Percentiles rank a stretch among this genome's conserved stretches.
These are phyloP conservation scores for Yamadazyma philogaea DNA, from an alignment of 805 yeast species.

Conservation along the genomic window DNA sequence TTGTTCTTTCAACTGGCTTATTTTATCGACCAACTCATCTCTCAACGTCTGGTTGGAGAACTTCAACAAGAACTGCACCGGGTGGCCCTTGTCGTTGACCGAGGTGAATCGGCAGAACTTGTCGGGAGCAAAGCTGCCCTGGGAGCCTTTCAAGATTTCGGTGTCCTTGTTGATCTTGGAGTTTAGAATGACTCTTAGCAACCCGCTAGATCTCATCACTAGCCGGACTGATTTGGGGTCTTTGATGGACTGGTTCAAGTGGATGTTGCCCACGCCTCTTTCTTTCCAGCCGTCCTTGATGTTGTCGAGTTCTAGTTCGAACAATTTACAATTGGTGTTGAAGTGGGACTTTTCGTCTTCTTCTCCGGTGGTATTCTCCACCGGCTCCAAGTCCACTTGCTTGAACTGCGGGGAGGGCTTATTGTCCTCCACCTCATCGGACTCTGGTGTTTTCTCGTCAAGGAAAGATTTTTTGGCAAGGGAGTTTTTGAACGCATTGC, in stretches of 20 bases:
- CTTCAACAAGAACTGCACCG: conserved; percentile 80
- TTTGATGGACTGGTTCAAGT: conserved; percentile 54
- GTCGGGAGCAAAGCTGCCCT: conserved; percentile 78
- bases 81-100: conserved; percentile 52
- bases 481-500: conserved; percentile 55
- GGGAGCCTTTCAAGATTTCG: conserved; percentile 73
- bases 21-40: conserved; percentile 51
- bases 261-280: conserved; percentile 86
- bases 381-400: conserved; percentile 41
- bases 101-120: conserved; percentile 77
- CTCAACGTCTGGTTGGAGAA: conserved; percentile 63
- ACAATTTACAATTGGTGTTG: conserved; percentile 73
- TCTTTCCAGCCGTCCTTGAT: conserved; percentile 89
- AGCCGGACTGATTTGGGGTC: conserved; percentile 54
- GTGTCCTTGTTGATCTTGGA: conserved; percentile 61
- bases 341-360: conserved; percentile 74
- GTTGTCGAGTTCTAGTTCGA: conserved; percentile 64
- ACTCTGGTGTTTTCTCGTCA: conserved; percentile 31
- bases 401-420: conserved; percentile 24
- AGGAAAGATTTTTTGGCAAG: conserved; percentile 55
- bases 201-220: conserved; percentile 88
- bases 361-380: conserved; percentile 78
- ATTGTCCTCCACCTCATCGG: neutral
- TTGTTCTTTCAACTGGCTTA: conserved; percentile 32
- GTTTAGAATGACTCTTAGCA: conserved; percentile 78